Conservation (phyloP, 140 eudicot species). For the Oenanthe javanica region DNA sequence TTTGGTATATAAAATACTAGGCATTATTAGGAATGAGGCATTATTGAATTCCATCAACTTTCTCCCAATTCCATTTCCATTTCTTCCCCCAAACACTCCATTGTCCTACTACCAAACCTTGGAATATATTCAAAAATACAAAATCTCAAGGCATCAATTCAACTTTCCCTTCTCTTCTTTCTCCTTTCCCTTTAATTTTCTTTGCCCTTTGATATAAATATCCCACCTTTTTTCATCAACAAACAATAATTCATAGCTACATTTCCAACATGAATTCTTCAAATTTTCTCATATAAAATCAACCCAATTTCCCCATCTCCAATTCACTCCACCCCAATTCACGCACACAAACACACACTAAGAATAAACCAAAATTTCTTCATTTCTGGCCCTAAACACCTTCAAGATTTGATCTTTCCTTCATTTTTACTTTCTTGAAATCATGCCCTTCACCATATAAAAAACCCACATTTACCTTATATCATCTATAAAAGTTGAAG, state of each 20-base stretch:
- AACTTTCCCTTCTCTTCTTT: not conserved
- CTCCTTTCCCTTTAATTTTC: not conserved
- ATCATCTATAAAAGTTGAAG: not conserved
- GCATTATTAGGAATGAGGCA: not conserved
- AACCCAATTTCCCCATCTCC: not conserved
- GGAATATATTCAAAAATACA: not conserved
- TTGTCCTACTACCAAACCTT: constrained; percentile 4
- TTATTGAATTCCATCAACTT: constrained; percentile 3
- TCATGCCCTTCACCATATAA: not conserved
- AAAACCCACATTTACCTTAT: not conserved
- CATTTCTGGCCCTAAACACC: not conserved
- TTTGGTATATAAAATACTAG: not conserved
- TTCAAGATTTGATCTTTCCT: constrained; percentile 1
- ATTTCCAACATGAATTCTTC: not conserved
- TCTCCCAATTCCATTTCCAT: constrained; percentile 9
- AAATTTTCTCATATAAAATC: not conserved
- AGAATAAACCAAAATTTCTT: not conserved
- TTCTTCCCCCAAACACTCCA: not conserved
- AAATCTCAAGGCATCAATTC: constrained; percentile 11
- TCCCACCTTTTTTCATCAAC: not conserved
- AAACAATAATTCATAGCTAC: not conserved
- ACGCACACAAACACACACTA: not conserved
- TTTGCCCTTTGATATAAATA: not conserved
- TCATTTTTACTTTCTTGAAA: not conserved
- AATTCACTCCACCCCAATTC: constrained; percentile 1